A percentile compares a stretch with the other conserved stretches of the same genome.
Conservation (phyloP, 371 early-diverging fungal species). For the Catenaria anguillulae region DNA sequence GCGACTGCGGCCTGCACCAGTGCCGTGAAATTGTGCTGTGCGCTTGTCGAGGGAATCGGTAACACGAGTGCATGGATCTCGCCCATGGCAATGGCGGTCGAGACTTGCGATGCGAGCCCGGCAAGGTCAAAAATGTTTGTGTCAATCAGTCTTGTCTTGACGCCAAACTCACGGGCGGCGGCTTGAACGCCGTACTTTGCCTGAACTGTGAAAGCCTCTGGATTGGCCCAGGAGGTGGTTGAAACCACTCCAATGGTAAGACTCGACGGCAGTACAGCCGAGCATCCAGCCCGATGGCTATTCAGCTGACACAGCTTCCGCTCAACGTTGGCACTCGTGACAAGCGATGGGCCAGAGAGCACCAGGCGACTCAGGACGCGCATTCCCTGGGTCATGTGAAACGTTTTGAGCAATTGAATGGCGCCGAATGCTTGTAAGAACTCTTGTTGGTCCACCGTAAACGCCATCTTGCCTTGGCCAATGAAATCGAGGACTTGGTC, state of each 20-base stretch:
- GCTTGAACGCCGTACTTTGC: neutral
- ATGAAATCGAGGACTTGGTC: neutral
- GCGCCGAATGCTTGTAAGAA: neutral
- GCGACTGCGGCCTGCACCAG: neutral
- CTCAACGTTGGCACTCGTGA: neutral
- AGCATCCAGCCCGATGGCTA: neutral
- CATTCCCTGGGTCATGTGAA: neutral
- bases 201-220: neutral
- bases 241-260: neutral
- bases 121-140: neutral
- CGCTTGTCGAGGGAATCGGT: neutral
- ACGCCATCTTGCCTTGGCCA: neutral
- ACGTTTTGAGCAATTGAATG: neutral
- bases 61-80: neutral
- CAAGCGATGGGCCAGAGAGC: neutral
- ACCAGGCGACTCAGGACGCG: neutral
- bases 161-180: neutral
- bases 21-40: neutral
- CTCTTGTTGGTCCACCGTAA: neutral
- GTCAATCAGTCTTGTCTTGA: neutral
- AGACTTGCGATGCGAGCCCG: neutral
- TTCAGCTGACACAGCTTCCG: neutral
- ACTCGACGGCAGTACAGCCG: neutral
- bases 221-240: neutral
- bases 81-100: neutral